These are phyloP conservation scores for Aspergillus kassunensis DNA, from an alignment of 495 filamentous ascomycete genomes.

Conservation along the genomic window DNA sequence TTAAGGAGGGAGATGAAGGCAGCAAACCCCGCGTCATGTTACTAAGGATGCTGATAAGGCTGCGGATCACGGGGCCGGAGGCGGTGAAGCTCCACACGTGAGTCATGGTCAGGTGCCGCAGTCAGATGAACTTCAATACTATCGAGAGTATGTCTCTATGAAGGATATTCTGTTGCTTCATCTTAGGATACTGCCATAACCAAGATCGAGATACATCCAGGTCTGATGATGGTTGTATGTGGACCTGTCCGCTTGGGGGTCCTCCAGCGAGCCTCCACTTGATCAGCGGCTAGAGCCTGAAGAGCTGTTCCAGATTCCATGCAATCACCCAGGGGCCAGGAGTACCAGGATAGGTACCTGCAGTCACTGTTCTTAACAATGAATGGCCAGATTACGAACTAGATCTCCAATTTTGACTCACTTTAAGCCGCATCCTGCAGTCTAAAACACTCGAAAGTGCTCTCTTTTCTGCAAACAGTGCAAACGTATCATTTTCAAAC, in stretches of 20 bases:
- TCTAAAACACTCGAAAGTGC: too few relatives aligned
- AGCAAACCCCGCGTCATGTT: conserved; percentile 30
- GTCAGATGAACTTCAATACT: too few relatives aligned
- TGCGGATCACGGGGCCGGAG: conserved; percentile 30
- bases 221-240: conserved; percentile 10
- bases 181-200: too few relatives aligned
- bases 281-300: conserved; percentile 16
- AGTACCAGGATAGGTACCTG: background rate
- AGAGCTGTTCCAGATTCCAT: conserved; percentile 6
- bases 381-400: background rate
- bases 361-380: background rate
- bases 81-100: conserved; percentile 34
- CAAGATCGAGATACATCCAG: too few relatives aligned
- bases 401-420: conserved; percentile 7
- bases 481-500: conserved; percentile 22
- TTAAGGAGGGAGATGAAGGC: conserved; percentile 18
- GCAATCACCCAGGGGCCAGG: background rate
- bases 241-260: conserved; percentile 1
- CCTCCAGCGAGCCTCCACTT: conserved; percentile 23
- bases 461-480: too few relatives aligned
- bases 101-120: conserved; percentile 19
- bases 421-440: conserved; percentile 6
- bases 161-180: too few relatives aligned
- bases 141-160: too few relatives aligned
- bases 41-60: conserved; percentile 21